Evolutionary conservation across 148 eudicot species (phyloP).

Genomic region (Hydrangea macrophylla): DNA sequence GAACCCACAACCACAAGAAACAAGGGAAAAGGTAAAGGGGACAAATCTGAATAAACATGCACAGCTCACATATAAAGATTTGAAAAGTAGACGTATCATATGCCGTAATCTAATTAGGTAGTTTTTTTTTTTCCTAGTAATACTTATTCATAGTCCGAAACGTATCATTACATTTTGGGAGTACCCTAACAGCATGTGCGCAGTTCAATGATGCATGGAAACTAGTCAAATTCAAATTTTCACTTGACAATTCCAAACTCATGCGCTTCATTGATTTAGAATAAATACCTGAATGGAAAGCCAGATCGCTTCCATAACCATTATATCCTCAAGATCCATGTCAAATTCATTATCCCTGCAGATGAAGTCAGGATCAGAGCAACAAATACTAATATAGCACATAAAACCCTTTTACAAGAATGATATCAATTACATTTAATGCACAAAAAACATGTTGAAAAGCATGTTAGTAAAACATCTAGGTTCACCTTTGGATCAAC

Average conservation of each 20-base stretch:
- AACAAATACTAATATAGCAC: background rate
- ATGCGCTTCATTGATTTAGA: background rate
- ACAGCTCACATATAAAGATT: background rate
- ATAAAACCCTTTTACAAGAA: background rate
- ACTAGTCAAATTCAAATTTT: background rate
- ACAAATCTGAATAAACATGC: background rate
- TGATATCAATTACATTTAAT: background rate
- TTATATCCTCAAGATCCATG: slow-evolving; percentile 89
- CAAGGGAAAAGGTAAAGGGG: background rate
- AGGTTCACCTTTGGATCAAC: background rate
- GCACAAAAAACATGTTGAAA: too few species aligned
- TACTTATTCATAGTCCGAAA: too few species aligned
- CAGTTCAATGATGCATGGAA: background rate
- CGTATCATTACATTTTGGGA: too few species aligned
- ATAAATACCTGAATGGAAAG: slow-evolving; percentile 81
- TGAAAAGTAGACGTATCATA: background rate
- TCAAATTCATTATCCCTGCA: slow-evolving; percentile 84
- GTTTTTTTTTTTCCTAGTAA: too few species aligned
- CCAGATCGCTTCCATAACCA: slow-evolving; percentile 99
- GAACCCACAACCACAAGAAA: background rate
- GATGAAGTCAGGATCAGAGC: slow-evolving; percentile 13
- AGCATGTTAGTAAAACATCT: background rate
- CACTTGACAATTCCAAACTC: background rate
- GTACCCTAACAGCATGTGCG: background rate
- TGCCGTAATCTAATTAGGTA: background rate